Base-by-base conservation (phyloP, 345 rosid species). In the Balakata baccata region DNA sequence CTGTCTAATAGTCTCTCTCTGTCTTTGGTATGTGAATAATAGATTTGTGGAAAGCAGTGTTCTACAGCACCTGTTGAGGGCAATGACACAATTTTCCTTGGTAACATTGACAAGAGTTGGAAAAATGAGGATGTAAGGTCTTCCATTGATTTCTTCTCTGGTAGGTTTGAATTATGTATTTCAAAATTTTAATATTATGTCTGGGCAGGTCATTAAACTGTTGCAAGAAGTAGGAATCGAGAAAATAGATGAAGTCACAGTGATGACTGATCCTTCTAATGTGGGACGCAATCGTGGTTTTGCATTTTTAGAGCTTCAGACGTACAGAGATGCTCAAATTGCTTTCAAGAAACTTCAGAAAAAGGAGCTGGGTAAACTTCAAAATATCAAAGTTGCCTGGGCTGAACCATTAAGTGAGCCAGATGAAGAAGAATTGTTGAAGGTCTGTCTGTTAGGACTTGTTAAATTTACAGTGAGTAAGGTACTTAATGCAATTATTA, bases 41-140 rank as follows among this genome's bases (percentile, higher is more conserved):
- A 80, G 83, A 76, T 80, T 53, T 68, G 75, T 65, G 83, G 83
- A 43, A 80, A 80, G 75, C 72, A 64, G 72, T 80, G 83, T 77
- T 5, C 71, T 52, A 64, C 75, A 25, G 67, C 67, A 38, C 80
- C 75, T 29, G 83, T 77, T 59, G 83, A 76, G 64, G 83, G 78
- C 50, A 76, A 76, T 65, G 83, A 76, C 75, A 80, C 83, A 20
- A 64, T 80, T 60, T 80, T 72, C 69, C 77, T 80, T 63, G 83
- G 83, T 50, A 80, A 77, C 58, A 76, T 80, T 70, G 76, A 76
- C 75, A 80, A 69, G 75, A 77, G 69, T 41, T 80, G 83, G 83
- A 73, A 39, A 60, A 66, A 69, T 41, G 75, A 64, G 58, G 83
- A 80, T 77, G 83, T 80, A 80, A 76, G 83, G 25, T 49, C 53